phyloP scores from a whole-genome alignment of 2,329 filamentous ascomycete species.

The Venturia carpophila region DNA sequence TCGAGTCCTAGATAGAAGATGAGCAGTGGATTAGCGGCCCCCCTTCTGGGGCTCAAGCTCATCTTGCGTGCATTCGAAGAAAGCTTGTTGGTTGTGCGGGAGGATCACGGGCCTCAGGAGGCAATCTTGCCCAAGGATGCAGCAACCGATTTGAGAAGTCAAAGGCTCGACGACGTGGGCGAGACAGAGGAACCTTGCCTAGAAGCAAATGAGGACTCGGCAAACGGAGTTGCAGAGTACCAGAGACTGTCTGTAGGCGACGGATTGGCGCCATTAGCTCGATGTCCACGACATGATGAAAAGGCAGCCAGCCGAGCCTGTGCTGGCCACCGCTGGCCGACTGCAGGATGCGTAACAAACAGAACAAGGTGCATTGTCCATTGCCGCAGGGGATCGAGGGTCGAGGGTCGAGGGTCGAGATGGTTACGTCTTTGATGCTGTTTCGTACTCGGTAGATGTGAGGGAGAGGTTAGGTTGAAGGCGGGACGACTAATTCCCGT shows the following conservation, averaged over 20 bases:
- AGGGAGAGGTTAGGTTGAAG: background rate
- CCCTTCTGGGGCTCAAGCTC: background rate
- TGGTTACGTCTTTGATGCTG: conserved; percentile 9
- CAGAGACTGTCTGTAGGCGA: background rate
- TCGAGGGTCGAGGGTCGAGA: background rate
- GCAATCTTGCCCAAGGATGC: background rate
- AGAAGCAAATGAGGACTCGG: background rate
- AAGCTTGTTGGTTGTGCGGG: background rate
- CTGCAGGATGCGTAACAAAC: background rate
- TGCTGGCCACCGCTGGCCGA: background rate
- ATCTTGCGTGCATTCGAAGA: background rate
- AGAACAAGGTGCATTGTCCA: background rate
- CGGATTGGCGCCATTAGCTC: background rate
- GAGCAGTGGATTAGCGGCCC: background rate
- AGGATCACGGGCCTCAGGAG: background rate
- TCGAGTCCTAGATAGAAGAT: background rate
- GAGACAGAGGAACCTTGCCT: background rate
- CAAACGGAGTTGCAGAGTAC: background rate
- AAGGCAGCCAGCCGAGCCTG: background rate
- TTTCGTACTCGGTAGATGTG: too few relatives aligned
- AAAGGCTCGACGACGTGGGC: too few relatives aligned
- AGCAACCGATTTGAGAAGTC: background rate
- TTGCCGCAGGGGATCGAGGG: too few relatives aligned
- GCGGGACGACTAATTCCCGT: background rate
- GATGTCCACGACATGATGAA: background rate